Conservation (phyloP, 352 stramenopile genomes). For the Pythium diclinum region DNA sequence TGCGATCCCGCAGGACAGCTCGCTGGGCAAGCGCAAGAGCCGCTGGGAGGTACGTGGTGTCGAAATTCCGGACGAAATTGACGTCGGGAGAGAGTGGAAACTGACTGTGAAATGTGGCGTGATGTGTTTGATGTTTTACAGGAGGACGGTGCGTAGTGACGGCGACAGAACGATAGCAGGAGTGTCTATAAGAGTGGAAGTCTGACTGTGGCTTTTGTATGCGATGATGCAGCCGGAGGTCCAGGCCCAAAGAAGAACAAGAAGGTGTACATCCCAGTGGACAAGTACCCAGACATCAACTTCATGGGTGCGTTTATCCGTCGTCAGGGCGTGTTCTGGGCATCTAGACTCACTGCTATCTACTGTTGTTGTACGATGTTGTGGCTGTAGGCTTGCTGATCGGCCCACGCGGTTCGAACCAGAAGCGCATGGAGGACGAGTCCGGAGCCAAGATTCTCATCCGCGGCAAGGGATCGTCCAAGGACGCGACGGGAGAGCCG, state of each 20-base stretch:
- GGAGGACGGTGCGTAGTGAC: conserved; percentile 40
- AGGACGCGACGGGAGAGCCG: conserved; percentile 75
- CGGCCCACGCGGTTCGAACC: conserved; percentile 86
- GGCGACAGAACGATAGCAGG: not conserved
- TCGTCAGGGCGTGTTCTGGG: not conserved
- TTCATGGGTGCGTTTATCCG: conserved; percentile 70
- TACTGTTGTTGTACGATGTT: not conserved
- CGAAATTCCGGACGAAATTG: conserved; percentile 3
- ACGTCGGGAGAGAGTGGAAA: not conserved
- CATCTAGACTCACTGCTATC: not conserved
- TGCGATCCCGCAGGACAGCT: conserved; percentile 59
- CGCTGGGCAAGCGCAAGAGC: conserved; percentile 81
- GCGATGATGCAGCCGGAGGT: conserved; percentile 6
- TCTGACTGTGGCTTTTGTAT: not conserved
- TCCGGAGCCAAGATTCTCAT: conserved; percentile 91
- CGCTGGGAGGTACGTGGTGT: conserved; percentile 70
- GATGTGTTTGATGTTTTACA: conserved; percentile 12
- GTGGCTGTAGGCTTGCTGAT: conserved; percentile 69
- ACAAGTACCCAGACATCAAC: conserved; percentile 92
- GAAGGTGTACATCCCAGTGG: conserved; percentile 91
- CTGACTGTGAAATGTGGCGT: conserved; percentile 4
- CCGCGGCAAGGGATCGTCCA: conserved; percentile 84
- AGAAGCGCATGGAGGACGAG: conserved; percentile 92
- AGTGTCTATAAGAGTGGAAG: not conserved
- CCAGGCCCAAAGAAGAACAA: conserved; percentile 76